These are phyloP conservation scores for Maudiozyma barnettii DNA, from an alignment of 805 yeast species.

Conservation along the genomic window DNA sequence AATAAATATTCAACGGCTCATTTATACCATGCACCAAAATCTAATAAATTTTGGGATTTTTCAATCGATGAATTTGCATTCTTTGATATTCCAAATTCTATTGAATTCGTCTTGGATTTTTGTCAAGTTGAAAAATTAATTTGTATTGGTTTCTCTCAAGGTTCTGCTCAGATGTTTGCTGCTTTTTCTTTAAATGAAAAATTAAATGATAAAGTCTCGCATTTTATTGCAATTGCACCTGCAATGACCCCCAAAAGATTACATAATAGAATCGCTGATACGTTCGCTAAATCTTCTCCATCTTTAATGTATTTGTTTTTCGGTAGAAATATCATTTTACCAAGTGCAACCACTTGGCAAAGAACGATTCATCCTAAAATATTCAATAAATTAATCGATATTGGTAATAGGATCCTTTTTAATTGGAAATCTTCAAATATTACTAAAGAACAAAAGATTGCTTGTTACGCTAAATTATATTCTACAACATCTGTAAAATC, in stretches of 20 bases:
- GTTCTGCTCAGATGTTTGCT: slow-evolving; percentile 89
- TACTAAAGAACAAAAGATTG: slow-evolving; percentile 57
- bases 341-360: slow-evolving; percentile 75
- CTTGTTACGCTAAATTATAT: slow-evolving; percentile 80
- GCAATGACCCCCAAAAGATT: slow-evolving; percentile 89
- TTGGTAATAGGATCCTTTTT: slow-evolving; percentile 57
- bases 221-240: slow-evolving; percentile 80
- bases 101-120: slow-evolving; percentile 55
- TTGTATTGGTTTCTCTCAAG: slow-evolving; percentile 88
- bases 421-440: slow-evolving; percentile 76
- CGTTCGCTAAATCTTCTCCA: slow-evolving; percentile 70
- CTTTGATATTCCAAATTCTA: slow-evolving; percentile 78
- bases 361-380: slow-evolving; percentile 29
- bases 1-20: slow-evolving; percentile 89
- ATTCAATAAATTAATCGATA: slow-evolving; percentile 48
- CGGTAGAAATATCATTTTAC: slow-evolving; percentile 64
- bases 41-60: slow-evolving; percentile 69
- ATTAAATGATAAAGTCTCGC: slow-evolving; percentile 45
- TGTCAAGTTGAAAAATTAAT: slow-evolving; percentile 41
- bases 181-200: slow-evolving; percentile 57
- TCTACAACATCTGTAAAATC: slow-evolving; percentile 87
- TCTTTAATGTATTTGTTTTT: slow-evolving; percentile 58
- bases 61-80: slow-evolving; percentile 86
- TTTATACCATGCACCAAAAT: slow-evolving; percentile 33
- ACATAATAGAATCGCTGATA: slow-evolving; percentile 64